Evolutionary conservation across 345 rosid genomes (phyloP), one percentile per base, ranked within the genome.

Genomic region (Leavenworthia alabamica): DNA sequence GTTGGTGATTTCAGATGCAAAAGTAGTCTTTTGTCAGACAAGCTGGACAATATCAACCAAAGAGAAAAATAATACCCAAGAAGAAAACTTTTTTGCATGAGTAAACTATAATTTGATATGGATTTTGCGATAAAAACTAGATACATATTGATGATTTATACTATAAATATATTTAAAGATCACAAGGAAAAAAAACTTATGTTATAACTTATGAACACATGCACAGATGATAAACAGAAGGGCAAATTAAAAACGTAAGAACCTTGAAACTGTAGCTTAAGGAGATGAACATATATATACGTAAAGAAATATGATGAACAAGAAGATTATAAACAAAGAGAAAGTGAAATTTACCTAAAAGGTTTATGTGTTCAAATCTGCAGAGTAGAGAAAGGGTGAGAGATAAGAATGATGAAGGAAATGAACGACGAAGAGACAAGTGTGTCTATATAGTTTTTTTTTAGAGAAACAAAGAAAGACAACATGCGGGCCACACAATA

Each of bases 401-500:
- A 46, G 44, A 33, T 11, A 29, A 17, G 61, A 23, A 32, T 29
- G 56, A 19, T 44, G 46, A 40, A n/a, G 23, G 36, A 49, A 9
- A 37, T 2, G 14, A 24, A 59, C 7, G 22, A 50, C 13, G 40
- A 43, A 28, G 4, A 29, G 37, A 46, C 44, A 46, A 46, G 58
- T 44, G 58, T 44, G 42, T 35, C 0, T 57, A 19, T 40, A 23
- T 22, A 40, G 1, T 20, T 40, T 13, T 0, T 15, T 47, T 37
- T 15, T 67, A 43, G 41, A 33, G 41, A 47, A 51, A 67, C 22
- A 29, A 20, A 11, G 4, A 0, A 59, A 60, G 37, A 62, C 57
- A 70, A 37, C 74, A 70, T 70, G 74, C 68, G 37, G 68, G 58
- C 74, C 68, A 70, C 68, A 41, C 64, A 70, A 62, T 27, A 55